These are phyloP conservation scores for Euryodendron excelsum DNA, from an alignment of 148 eudicot genomes.

Conservation along the genomic window DNA sequence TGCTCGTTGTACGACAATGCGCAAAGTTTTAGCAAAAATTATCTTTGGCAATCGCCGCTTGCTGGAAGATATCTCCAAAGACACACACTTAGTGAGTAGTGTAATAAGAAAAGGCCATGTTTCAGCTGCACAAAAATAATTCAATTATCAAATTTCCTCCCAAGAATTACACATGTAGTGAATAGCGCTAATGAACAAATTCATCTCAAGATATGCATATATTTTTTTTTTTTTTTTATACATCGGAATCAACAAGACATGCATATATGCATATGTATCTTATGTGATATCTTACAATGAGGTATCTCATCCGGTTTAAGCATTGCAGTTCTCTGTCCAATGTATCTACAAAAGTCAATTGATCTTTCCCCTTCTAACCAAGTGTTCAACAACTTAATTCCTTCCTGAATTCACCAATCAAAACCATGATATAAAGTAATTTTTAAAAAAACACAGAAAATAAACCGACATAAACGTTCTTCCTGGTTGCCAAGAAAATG, in stretches of 20 bases:
- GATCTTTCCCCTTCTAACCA: conserved; percentile 89
- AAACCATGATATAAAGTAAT: neutral
- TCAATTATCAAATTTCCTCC: conserved; percentile 6
- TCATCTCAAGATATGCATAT: neutral
- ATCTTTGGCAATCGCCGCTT: conserved; percentile 75
- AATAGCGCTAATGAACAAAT: neutral
- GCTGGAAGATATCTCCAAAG: conserved; percentile 68
- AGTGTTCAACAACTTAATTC: conserved; percentile 73
- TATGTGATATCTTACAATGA: conserved; percentile 55
- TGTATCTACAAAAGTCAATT: conserved; percentile 55
- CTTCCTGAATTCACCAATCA: conserved; percentile 55
- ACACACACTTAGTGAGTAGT: conserved; percentile 56
- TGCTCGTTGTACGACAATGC: conserved; percentile 72
- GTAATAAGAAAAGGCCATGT: conserved; percentile 89
- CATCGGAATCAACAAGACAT: no score
- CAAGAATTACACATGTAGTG: neutral
- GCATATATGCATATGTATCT: neutral
- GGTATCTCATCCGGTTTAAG: conserved; percentile 62
- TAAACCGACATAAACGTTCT: neutral
- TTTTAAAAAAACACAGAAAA: neutral
- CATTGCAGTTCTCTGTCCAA: conserved; percentile 56
- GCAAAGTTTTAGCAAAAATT: conserved; percentile 77
- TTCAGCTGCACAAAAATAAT: conserved; percentile 52
- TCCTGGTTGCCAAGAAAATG: neutral
- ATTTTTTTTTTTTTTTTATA: no score